Conservation (phyloP, 441 rosid genomes). For the Pelargonium hybrid region DNA sequence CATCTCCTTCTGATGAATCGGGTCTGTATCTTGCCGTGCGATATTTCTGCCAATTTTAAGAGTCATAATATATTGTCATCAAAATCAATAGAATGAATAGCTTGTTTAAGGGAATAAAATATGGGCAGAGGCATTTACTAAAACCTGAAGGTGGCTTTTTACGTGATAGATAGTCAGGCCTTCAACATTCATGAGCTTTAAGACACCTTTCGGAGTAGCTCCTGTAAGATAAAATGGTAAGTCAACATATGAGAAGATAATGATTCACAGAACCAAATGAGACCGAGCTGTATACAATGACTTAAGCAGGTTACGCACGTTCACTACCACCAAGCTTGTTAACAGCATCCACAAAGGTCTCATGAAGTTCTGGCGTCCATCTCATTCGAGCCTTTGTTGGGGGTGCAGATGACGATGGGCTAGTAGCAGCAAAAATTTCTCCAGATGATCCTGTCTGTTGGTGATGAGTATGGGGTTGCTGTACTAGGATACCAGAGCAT, state of each 20-base stretch:
- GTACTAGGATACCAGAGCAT: slow-evolving; percentile 25
- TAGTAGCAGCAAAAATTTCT: slow-evolving; percentile 27
- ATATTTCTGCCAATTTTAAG: slow-evolving; percentile 45
- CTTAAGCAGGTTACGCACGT: slow-evolving; percentile 35
- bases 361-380: slow-evolving; percentile 94
- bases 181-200: slow-evolving; percentile 64
- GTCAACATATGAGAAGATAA: slow-evolving; percentile 15
- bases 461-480: slow-evolving; percentile 31
- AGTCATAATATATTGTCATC: not conserved
- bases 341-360: slow-evolving; percentile 81
- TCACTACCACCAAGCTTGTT: slow-evolving; percentile 83
- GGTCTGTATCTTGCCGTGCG: slow-evolving; percentile 84
- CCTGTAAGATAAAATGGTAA: slow-evolving; percentile 36
- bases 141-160: slow-evolving; percentile 91
- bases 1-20: slow-evolving; percentile 51
- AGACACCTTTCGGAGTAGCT: slow-evolving; percentile 83
- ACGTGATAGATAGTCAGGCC: slow-evolving; percentile 83
- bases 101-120: slow-evolving; percentile 7
- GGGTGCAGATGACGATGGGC: slow-evolving; percentile 30
- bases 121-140: slow-evolving; percentile 1
- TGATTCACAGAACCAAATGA: not conserved
- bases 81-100: slow-evolving; percentile 6
- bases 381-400: slow-evolving; percentile 65
- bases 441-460: slow-evolving; percentile 28
- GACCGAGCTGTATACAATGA: not conserved